A percentile compares a stretch with the other conserved stretches of the same genome.
phyloP scores from a whole-genome alignment of 1,284 basidiomycete species.

The Apiotrichum mycotoxinovorans region DNA sequence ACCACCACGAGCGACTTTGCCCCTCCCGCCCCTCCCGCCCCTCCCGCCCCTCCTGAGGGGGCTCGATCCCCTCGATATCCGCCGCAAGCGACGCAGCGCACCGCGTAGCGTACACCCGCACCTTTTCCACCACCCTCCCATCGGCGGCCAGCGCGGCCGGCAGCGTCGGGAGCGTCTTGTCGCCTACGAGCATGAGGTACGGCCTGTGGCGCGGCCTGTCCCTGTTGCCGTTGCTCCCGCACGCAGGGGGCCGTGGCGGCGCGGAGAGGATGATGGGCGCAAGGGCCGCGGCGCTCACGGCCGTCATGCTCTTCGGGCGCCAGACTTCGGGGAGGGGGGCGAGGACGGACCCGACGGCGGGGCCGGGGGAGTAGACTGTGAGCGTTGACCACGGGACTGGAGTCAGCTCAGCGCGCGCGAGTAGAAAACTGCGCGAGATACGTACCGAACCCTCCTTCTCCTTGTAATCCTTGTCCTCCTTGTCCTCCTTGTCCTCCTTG shows the following conservation, averaged over 20 bases:
- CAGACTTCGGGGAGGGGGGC: not conserved
- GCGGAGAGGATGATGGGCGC: slow-evolving; percentile 23
- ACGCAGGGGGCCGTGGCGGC: slow-evolving; percentile 6
- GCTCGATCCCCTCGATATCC: too few species aligned
- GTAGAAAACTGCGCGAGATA: not conserved
- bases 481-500: too few species aligned
- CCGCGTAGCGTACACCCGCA: slow-evolving; percentile 26
- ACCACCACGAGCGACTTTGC: slow-evolving; percentile 21
- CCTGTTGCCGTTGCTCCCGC: not conserved
- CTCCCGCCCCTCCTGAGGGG: too few species aligned
- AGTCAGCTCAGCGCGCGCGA: not conserved
- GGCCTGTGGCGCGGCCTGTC: slow-evolving; percentile 18
- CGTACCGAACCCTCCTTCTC: too few species aligned
- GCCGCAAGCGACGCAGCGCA: slow-evolving; percentile 42
- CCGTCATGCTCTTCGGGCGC: slow-evolving; percentile 1
- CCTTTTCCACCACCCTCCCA: slow-evolving; percentile 20
- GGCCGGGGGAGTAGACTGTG: slow-evolving; percentile 12
- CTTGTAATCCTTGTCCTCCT: too few species aligned
- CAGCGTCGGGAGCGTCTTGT: slow-evolving; percentile 38
- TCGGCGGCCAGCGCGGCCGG: slow-evolving; percentile 20
- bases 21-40: too few species aligned
- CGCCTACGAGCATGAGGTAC: slow-evolving; percentile 39
- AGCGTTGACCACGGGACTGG: slow-evolving; percentile 12
- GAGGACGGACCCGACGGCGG: slow-evolving; percentile 8
- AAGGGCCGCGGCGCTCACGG: slow-evolving; percentile 14